These are phyloP conservation scores for Sphaerulina vaccinii DNA, from an alignment of 2,329 filamentous ascomycete genomes.

Conservation along the genomic window DNA sequence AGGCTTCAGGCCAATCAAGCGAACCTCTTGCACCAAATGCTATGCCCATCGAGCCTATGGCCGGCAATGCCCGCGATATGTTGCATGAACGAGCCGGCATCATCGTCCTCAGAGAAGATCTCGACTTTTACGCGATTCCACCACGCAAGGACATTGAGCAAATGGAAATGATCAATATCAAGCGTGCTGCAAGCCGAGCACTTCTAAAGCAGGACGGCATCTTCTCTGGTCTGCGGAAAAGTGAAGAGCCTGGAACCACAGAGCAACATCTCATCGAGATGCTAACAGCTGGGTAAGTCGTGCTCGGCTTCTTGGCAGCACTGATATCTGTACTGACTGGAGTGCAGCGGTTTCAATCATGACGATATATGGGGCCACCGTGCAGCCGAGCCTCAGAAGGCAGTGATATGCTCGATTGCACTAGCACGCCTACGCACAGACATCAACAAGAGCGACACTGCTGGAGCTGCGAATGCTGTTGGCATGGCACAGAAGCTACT, in stretches of 20 bases:
- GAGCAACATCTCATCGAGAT: conserved; percentile 99
- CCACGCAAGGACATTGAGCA: conserved; percentile 80
- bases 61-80: conserved; percentile 67
- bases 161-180: conserved; percentile 91
- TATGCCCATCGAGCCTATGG: conserved; percentile 68
- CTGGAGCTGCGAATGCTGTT: conserved; percentile 72
- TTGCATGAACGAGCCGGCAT: conserved; percentile 87
- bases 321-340: not conserved
- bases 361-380: conserved; percentile 95
- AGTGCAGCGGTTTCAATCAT: conserved; percentile 83
- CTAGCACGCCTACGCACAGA: conserved; percentile 90
- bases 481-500: conserved; percentile 98
- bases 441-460: conserved; percentile 60
- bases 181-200: conserved; percentile 85
- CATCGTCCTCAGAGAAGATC: conserved; percentile 91
- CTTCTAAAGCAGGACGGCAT: conserved; percentile 88
- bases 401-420: conserved; percentile 94
- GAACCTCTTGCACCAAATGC: conserved; percentile 57
- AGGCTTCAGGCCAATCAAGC: conserved; percentile 43
- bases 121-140: conserved; percentile 97
- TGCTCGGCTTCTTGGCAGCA: not conserved
- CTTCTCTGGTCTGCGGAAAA: conserved; percentile 91
- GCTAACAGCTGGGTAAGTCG: conserved; percentile 90
- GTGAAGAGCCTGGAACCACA: conserved; percentile 92
- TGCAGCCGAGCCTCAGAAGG: conserved; percentile 96